Evolutionary conservation across 148 eudicot species (phyloP).

Genomic region (Camellia granthamiana): DNA sequence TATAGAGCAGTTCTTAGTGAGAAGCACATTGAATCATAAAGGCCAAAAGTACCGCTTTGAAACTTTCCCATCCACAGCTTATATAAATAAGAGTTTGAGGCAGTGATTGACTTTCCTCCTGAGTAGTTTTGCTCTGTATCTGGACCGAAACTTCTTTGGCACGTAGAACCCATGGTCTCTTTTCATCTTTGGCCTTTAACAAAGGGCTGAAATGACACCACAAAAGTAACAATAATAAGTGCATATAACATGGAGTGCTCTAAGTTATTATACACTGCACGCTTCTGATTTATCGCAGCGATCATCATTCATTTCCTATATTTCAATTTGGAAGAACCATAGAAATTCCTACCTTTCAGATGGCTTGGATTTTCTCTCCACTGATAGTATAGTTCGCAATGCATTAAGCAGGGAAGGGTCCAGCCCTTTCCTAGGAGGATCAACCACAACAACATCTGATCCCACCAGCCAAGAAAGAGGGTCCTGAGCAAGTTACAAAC

Average conservation of each 20-base stretch:
- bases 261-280: neutral
- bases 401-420: conserved; percentile 64
- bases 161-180: conserved; percentile 93
- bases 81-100: conserved; percentile 90
- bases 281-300: neutral
- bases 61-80: conserved; percentile 97
- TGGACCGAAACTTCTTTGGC: conserved; percentile 74
- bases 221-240: neutral
- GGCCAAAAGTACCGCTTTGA: conserved; percentile 64
- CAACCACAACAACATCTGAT: conserved; percentile 89
- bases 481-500: conserved; percentile 43
- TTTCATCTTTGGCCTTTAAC: conserved; percentile 62
- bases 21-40: neutral
- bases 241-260: neutral
- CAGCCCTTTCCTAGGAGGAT: conserved; percentile 97
- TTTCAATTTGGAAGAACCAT: neutral
- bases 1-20: neutral
- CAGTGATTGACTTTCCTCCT: conserved; percentile 50
- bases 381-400: conserved; percentile 44
- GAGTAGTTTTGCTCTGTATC: conserved; percentile 44
- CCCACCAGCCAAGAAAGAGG: conserved; percentile 93
- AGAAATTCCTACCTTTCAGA: conserved; percentile 42
- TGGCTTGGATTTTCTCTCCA: conserved; percentile 43
- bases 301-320: conserved; percentile 1
- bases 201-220: conserved; percentile 40